Conservation (phyloP, 768 basidiomycete genomes). For the Suillus paluster region DNA sequence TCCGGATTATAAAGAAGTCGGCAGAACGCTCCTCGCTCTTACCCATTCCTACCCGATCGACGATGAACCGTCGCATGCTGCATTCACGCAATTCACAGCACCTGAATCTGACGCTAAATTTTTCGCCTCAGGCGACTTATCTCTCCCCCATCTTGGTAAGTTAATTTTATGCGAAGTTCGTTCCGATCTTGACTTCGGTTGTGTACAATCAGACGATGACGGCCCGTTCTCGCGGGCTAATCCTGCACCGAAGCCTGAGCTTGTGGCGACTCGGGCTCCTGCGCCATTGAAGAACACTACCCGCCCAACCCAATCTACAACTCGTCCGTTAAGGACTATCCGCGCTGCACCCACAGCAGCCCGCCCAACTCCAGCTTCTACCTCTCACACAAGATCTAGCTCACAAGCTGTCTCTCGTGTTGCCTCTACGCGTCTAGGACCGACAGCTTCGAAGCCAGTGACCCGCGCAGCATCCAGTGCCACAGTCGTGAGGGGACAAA, state of each 20-base stretch:
- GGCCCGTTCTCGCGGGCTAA: slow-evolving; percentile 28
- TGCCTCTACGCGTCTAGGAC: not conserved
- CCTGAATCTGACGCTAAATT: slow-evolving; percentile 25
- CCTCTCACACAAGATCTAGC: not conserved
- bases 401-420: slow-evolving; percentile 1
- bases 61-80: slow-evolving; percentile 28
- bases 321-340: not conserved
- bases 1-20: slow-evolving; percentile 51
- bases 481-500: not conserved
- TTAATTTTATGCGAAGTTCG: not conserved
- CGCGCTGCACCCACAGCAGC: not conserved
- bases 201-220: slow-evolving; percentile 28
- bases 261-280: not conserved
- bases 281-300: not conserved
- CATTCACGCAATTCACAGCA: slow-evolving; percentile 22
- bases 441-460: not conserved
- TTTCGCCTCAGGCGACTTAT: slow-evolving; percentile 22
- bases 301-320: not conserved
- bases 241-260: not conserved
- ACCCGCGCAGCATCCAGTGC: not conserved
- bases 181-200: slow-evolving; percentile 4
- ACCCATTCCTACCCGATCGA: slow-evolving; percentile 41
- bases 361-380: not conserved
- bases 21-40: slow-evolving; percentile 39
- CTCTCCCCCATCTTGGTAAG: slow-evolving; percentile 30